Evolutionary conservation across 495 filamentous ascomycete genomes (phyloP), one percentile per base, ranked within the genome.

Genomic region (Penicillium angulare): DNA sequence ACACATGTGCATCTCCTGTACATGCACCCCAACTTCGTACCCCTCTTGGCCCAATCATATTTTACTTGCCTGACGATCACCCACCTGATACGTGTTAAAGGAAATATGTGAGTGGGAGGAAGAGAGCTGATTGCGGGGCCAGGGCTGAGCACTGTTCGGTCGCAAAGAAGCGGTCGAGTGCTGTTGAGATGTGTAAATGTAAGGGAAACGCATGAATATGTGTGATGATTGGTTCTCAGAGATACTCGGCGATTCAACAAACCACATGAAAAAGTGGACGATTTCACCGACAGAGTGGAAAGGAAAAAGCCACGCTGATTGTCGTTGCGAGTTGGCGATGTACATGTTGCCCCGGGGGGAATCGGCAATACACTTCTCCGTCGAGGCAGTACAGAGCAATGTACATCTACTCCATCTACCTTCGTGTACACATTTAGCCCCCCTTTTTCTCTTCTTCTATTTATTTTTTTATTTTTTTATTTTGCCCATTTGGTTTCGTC

Each of bases 111-210:
- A n/a, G n/a, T n/a, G n/a, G n/a, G n/a, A n/a, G n/a, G n/a, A n/a
- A n/a, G 27, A 31, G 27, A 12, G 27, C 5, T 31, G 31, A n/a
- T n/a, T 49, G 57, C 49, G 57, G 57, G 53, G 53, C 53, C 33
- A 47, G 32, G 38, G 50, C 45, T 42, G 43, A 35, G 47, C 27
- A 26, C 18, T 18, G 48, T 15, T 51, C 9, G n/a, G n/a, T 21
- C 21, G n/a, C 47, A 9, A 59, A 59, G 47, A n/a, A 45, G 52
- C 44, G 49, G 52, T 56, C 49, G 56, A 49, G 31, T 31, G 16
- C 36, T 39, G 36, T 39, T 24, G 20, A n/a, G 13, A 12, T 24
- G 8, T 31, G 27, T 12, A 23, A 7, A 31, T 31, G 27, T 12
- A 31, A 12, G 5, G 27, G 27, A 31, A 31, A 9, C 27, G 38